Base-by-base conservation (phyloP, 2,329 filamentous ascomycete species). In the Hypoxylon sp. region DNA sequence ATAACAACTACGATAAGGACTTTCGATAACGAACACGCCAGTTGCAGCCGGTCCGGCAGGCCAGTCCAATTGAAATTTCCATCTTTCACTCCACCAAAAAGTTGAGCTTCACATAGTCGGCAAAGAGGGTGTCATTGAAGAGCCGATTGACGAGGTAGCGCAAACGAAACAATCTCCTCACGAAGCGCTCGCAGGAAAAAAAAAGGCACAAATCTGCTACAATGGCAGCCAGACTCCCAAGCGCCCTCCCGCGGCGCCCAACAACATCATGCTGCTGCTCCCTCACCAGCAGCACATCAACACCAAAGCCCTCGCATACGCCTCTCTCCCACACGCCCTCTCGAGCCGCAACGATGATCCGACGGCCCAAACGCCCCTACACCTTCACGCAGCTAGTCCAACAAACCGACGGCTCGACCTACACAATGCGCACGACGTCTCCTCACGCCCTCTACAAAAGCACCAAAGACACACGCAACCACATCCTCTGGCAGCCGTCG, bases 341-440 rank as follows among this genome's bases (percentile, higher is more conserved):
- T 78, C 91, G 94, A 67, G 89, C 93, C 78, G 96, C 96, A 57
- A 94, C 92, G 23, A 91, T 97, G 70, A 88, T 98, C 77, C 87
- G 87, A 68, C 93, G 96, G 14, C 94, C 94, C n/a, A 92, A 94
- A 77, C 89, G 94, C 5, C 95, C 96, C 45, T 98, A 98, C 86
- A 93, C 91, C 73, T 98, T 98, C 85, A 98, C 95, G n/a, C 96
- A 99, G 82, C 88, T 99, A 67, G 86, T 99, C 73, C 94, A 94
- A 59, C 91, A 98, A 71, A 93, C 91, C 43, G 96, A 99, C 84
- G 96, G 96, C 74, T 92, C 89, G 76, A 92, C 94, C 66, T 98
- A 89, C 82, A 90, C 91, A 52, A 86, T 90, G 76, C 92, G 92
- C 78, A 94, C 93, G 23, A 93, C 92, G 10, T 93, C 89, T 10